Evolutionary conservation across 2,329 filamentous ascomycete species (phyloP), one percentile per base, ranked within the genome.

Genomic region (Proliferodiscus dingleyae): DNA sequence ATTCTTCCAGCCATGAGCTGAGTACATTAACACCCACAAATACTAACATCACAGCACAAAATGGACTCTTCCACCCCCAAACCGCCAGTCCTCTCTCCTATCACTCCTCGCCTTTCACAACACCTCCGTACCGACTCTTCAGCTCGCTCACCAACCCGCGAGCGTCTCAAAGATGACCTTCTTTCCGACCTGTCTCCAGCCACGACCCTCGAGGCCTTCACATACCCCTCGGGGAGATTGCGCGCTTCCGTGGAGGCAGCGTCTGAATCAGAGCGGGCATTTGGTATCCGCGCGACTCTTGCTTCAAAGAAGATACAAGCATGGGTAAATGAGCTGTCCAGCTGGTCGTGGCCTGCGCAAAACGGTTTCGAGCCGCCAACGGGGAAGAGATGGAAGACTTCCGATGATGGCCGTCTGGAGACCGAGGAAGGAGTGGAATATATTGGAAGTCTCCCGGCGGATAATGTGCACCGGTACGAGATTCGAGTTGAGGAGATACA

Each of bases 401-500:
- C 65, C 15, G 15, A 30, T 9, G 29, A 41, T 41, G 47, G 49
- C 24, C 23, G 46, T 34, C 41, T 33, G 22, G 47, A 49, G 2
- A 6, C 28, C 8, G 50, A 55, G 13, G 42, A 54, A 29, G 22
- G 19, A n/a, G n/a, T n/a, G 4, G 42, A 55, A 43, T 61, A 61
- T 39, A 54, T 55, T 33, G 90, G 90, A 4, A 85, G 85, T 60
- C 68, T 97, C 28, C 77, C 78, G 1, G 75, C 76, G 2, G 65
- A 71, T 13, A 74, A 85, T 29, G 80, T 94, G 2, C 66, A 75
- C 37, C 69, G 70, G 40, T 90, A 93, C 64, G 86, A 93, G 58
- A 69, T 66, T 46, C 80, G 90, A 30, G 72, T 94, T 10, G 83
- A 87, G 43, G 78, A 86, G 52, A 94, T 97, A 47, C 74, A 72